Conservation (phyloP, 257 asterid species). For the Salvia rosmarinus region DNA sequence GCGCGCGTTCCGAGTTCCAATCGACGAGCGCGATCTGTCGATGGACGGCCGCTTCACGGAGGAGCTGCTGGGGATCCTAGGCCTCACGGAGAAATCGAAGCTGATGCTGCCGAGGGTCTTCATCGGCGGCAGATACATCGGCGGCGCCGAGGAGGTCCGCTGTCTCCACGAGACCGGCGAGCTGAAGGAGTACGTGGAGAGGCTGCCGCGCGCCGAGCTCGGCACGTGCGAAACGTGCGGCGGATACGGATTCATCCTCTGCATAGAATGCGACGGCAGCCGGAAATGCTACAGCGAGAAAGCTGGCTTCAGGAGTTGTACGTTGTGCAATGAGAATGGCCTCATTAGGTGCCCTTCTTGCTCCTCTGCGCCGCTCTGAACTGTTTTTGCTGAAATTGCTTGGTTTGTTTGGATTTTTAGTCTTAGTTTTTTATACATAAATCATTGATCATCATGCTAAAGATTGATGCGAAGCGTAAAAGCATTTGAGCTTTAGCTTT, state of each 20-base stretch:
- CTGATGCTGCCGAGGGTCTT: conserved; percentile 72
- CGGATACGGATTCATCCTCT: conserved; percentile 71
- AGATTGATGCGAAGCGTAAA: conserved; percentile 9
- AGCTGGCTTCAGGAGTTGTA: conserved; percentile 76
- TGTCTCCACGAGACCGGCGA: conserved; percentile 83
- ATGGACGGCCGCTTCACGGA: conserved; percentile 72
- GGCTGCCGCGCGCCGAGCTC: conserved; percentile 51
- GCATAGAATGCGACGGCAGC: conserved; percentile 80
- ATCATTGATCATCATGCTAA: conserved; percentile 19
- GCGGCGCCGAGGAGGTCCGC: conserved; percentile 83
- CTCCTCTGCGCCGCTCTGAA: conserved; percentile 44
- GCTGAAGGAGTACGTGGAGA: conserved; percentile 65
- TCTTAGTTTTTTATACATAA: conserved; percentile 24
- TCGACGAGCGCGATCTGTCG: conserved; percentile 89
- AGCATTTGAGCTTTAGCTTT: conserved; percentile 21
- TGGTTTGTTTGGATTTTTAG: conserved; percentile 15
- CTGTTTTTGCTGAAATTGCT: not conserved
- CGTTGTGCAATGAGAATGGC: conserved; percentile 86
- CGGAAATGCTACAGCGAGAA: conserved; percentile 72
- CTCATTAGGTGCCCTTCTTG: conserved; percentile 95
- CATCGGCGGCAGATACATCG: conserved; percentile 83
- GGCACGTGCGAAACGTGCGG: conserved; percentile 79
- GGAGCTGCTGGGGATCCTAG: conserved; percentile 69
- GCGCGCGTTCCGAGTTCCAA: conserved; percentile 61
- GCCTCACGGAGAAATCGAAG: conserved; percentile 49